A percentile compares a stretch with the other conserved stretches of the same genome.
Evolutionary conservation across 768 basidiomycete species (phyloP).

Genomic region (Peribolospora baueri): DNA sequence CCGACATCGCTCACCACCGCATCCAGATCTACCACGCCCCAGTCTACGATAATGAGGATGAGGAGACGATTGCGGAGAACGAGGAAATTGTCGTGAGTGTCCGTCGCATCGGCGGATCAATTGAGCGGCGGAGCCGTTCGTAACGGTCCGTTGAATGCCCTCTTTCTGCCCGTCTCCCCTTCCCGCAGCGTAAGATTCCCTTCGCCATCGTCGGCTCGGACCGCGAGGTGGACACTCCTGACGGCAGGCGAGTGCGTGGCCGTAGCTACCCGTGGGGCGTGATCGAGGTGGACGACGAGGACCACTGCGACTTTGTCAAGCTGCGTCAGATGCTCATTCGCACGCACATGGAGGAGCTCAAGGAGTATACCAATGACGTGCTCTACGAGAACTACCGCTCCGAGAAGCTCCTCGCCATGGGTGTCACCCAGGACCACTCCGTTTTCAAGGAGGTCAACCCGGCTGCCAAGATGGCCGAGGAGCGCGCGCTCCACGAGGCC

Average conservation of each 20-base stretch:
- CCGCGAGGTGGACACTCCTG: slow-evolving; percentile 48
- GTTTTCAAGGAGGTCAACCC: slow-evolving; percentile 99
- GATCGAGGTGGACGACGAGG: slow-evolving; percentile 97
- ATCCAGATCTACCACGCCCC: slow-evolving; percentile 98
- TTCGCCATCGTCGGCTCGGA: slow-evolving; percentile 96
- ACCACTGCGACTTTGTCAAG: slow-evolving; percentile 98
- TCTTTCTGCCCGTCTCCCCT: neutral
- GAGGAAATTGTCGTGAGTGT: slow-evolving; percentile 50
- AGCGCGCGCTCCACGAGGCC: slow-evolving; percentile 82
- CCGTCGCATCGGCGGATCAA: no score
- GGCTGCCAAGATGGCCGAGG: slow-evolving; percentile 84
- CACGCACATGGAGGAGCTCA: slow-evolving; percentile 96
- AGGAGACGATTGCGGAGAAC: slow-evolving; percentile 88
- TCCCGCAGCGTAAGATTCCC: slow-evolving; percentile 59
- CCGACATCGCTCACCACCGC: slow-evolving; percentile 80
- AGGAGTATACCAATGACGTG: slow-evolving; percentile 86
- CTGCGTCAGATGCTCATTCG: slow-evolving; percentile 97
- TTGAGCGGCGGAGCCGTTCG: slow-evolving; percentile 19
- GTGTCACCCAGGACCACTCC: slow-evolving; percentile 84
- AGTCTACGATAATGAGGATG: slow-evolving; percentile 91
- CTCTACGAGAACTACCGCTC: slow-evolving; percentile 97
- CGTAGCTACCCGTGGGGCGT: slow-evolving; percentile 96
- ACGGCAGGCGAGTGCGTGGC: slow-evolving; percentile 79
- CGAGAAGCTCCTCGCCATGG: slow-evolving; percentile 89
- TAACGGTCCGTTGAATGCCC: neutral